Base-by-base conservation (phyloP, 2,329 filamentous ascomycete species). In the Botrytis sinoallii region DNA sequence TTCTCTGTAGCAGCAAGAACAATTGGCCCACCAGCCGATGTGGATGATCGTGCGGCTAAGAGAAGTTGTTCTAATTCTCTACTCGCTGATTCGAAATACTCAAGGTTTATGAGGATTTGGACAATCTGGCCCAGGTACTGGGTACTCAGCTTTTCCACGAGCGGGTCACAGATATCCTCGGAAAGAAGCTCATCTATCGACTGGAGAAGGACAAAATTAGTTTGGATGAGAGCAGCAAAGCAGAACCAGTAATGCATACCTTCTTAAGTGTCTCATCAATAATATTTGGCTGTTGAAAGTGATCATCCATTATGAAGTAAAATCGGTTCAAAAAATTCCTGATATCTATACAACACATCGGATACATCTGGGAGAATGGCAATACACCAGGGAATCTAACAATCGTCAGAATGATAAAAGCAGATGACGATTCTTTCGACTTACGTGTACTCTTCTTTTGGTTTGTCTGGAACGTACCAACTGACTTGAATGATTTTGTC, bases 361-460 rank as follows among this genome's bases (percentile, higher is more conserved):
- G 95, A 81, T 99, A 99, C 96, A 99, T 99, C 79, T 98, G 95
- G 20, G 95, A 98, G 82, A 99, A 99, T 0, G 96, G 97, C 1
- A 99, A 86, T n/a, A 98, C 93, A 78, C 92, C 97, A 8, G 96
- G 97, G 81, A 97, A 97, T 20, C 93, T 95, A 75, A 52, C 18
- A 48, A 48, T 42, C 8, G 61, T 32, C 55, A 64, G 75, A 46
- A 52, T 40, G 29, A 22, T 60, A 59, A 42, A 14, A 74, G 67
- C 20, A 60, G 22, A 65, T 44, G 25, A 22, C 1, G 18, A 18
- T 38, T 48, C 9, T 38, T 48, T 73, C 38, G 22, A 70, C 65
- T 71, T 44, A 95, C 88, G 87, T 90, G 79, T 97, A 88, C 77
- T 96, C 90, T 75, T 95, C 90, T 44, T 88, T 84, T 29, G 90